Base-by-base conservation (phyloP, 2,329 filamentous ascomycete genomes). In the Coniella lustricola region DNA sequence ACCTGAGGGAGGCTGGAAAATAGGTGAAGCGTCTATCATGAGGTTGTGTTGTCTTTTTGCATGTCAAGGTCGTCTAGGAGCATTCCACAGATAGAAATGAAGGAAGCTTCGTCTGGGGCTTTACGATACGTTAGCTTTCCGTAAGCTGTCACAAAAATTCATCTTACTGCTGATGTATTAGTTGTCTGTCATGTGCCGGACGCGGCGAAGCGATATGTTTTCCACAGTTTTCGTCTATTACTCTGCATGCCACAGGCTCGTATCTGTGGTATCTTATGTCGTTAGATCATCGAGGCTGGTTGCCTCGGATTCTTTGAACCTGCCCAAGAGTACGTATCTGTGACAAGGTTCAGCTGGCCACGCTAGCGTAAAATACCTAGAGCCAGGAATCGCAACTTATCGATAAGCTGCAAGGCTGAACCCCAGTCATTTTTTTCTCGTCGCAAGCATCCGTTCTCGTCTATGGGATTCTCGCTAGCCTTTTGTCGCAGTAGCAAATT, bases 1-100 rank as follows among this genome's bases (percentile, higher is more conserved):
- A 56, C 35, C 59, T 60, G 21, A 58, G 58, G n/a, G 51, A 53
- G 35, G 37, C 18, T 34, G 46, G 50, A 39, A 49, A 53, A 35
- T 53, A 50, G 44, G 34, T 29, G 25, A 29, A 5, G 5, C 25
- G 25, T 29, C 25, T 40, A 18, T 35, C 2, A 34, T 35, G 12
- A 50, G 17, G 34, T 32, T 36, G n/a, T 12, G 8, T 41, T 41
- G 20, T 18, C 29, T 10, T 7, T 41, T 52, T 40, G 44, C n/a
- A 38, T 34, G 20, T 39, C 31, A 46, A 35, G 43, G 25, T 46
- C 17, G 38, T 49, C 31, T 43, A 31, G 46, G 49, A 52, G 50
- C 29, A 46, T 48, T 16, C 20, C 38, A 16, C n/a, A 33, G 44
- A 16, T 43, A 49, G 42, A 52, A 48, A 44, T 36, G 21, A 48